Base-by-base conservation (phyloP, 78 protist species). In the Dictyostelium purpureum region DNA sequence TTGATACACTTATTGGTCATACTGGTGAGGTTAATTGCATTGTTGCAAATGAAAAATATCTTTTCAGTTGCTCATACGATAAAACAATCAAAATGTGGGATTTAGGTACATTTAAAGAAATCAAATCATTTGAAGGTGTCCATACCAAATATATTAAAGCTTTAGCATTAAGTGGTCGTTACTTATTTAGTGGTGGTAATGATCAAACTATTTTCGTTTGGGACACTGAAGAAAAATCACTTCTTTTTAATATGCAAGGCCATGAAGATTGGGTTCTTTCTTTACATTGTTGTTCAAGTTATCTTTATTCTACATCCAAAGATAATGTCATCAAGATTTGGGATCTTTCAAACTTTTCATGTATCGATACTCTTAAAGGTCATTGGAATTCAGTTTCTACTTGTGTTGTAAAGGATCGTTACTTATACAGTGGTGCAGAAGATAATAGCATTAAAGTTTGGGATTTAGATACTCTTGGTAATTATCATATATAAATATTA, bases 241-340 rank as follows among this genome's bases (percentile, higher is more conserved):
- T 79, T 63, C 59, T 85, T 24, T 85, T 74, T 65, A 56, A 52
- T 10, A 85, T 85, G 92, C 92, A 47, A 45, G 92, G 92, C n/a
- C 92, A 85, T 28, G 92, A 85, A 33, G 92, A 85, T 61, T 85
- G 92, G 92, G 82, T 85, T 1, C 92, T 85, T 35, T 71, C 74
- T 45, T 26, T 85, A 1, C 75, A 70, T 70, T 65, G 61, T 21
- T 52, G 47, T 2, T 57, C 81, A 1, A 37, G 74, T 26, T 73
- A 85, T 63, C 78, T 85, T 0, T 85, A 73, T 65, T 85, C 92
- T 7, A 85, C 92, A 1, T 59, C 76, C 10, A 85, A 85, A 59
- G 92, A 85, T 28, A 85, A 85, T 61, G 83, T 61, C 37, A 85
- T 85, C 28, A 85, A 85, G 51, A 85, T 85, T 73, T 85, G 92